A percentile compares a stretch with the other conserved stretches of the same genome.
Evolutionary conservation across 2,329 filamentous ascomycete genomes (phyloP).

Genomic region (Aspergillus quadricinctus): DNA sequence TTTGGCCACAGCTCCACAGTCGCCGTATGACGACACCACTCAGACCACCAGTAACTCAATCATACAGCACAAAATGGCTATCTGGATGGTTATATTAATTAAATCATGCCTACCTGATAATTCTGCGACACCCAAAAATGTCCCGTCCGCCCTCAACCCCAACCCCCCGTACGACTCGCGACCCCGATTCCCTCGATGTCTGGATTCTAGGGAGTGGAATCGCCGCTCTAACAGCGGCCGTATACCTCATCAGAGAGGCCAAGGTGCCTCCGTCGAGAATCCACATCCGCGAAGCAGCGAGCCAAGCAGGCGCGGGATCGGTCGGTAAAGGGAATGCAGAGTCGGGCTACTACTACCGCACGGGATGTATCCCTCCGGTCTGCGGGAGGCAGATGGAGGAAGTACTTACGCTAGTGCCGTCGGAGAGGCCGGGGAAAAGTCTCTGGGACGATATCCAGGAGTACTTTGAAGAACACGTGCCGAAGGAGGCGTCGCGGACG

Average conservation of each 20-base stretch:
- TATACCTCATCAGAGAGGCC: slow-evolving; percentile 33
- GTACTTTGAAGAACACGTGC: neutral
- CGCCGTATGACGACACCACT: neutral
- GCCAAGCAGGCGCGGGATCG: slow-evolving; percentile 27
- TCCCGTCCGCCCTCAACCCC: neutral
- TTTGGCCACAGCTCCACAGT: neutral
- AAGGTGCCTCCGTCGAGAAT: slow-evolving; percentile 30
- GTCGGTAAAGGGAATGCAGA: slow-evolving; percentile 24
- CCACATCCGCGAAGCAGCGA: slow-evolving; percentile 32
- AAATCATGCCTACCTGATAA: neutral
- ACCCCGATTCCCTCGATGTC: slow-evolving; percentile 16
- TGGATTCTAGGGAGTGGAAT: slow-evolving; percentile 37
- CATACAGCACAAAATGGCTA: neutral
- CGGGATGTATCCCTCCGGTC: slow-evolving; percentile 31
- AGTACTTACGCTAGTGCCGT: slow-evolving; percentile 32
- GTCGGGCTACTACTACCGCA: slow-evolving; percentile 35
- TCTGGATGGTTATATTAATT: neutral
- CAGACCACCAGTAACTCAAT: neutral
- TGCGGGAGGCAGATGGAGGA: slow-evolving; percentile 32
- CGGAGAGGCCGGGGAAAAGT: slow-evolving; percentile 6
- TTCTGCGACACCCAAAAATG: too few relatives aligned
- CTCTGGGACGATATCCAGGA: slow-evolving; percentile 16
- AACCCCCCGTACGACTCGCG: neutral
- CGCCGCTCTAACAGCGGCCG: slow-evolving; percentile 32
- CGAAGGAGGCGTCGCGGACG: slow-evolving; percentile 5